Conservation (phyloP, 495 filamentous ascomycete genomes). For the Bathelium albidoporum region DNA sequence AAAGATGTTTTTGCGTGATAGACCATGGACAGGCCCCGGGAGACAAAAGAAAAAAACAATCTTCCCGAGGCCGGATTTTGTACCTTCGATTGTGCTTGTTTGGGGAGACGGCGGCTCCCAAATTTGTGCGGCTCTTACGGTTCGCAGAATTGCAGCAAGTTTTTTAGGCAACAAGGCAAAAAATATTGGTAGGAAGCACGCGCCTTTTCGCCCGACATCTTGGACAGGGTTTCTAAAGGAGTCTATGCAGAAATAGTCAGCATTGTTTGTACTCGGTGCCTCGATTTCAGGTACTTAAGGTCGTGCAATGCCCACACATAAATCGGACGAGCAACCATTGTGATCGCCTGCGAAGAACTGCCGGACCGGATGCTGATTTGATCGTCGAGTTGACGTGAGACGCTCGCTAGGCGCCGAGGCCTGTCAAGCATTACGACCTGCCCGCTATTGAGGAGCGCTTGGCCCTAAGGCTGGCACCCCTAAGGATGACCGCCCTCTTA, state of each 20-base stretch:
- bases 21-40: neutral
- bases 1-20: neutral
- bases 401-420: neutral
- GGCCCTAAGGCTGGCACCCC: neutral
- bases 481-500: slow-evolving; percentile 2
- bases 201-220: neutral
- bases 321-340: neutral
- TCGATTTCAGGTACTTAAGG: neutral
- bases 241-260: neutral
- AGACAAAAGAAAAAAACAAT: neutral
- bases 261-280: neutral
- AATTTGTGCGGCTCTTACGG: neutral
- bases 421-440: neutral
- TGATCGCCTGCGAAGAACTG: neutral
- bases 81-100: neutral
- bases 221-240: neutral
- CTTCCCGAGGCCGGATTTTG: neutral
- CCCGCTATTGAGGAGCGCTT: neutral
- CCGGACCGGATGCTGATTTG: neutral
- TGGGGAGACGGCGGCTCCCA: neutral
- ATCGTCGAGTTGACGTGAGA: neutral
- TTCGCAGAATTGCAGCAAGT: neutral
- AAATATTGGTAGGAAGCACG: neutral
- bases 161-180: neutral
- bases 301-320: neutral